Evolutionary conservation across 768 basidiomycete species (phyloP).

Genomic region (Tylopilus sp.): DNA sequence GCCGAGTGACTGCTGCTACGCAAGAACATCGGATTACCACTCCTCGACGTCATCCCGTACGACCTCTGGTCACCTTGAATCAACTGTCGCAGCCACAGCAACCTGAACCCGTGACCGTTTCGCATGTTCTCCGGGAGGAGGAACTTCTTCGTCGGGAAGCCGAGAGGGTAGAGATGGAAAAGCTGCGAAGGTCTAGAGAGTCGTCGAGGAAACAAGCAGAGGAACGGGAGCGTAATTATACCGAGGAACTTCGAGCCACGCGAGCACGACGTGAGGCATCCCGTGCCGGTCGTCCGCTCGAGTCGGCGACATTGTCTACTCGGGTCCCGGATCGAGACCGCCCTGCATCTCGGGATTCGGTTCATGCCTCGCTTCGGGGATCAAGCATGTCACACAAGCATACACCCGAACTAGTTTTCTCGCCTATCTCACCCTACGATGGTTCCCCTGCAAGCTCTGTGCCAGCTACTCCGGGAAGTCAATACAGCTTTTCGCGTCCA

Average conservation of each 20-base stretch:
- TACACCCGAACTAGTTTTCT: conserved; percentile 43
- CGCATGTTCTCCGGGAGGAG: conserved; percentile 35
- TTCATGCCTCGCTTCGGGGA: conserved; percentile 20
- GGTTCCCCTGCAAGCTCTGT: conserved; percentile 54
- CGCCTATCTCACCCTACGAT: conserved; percentile 33
- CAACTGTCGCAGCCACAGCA: conserved; percentile 9
- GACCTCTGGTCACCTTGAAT: conserved; percentile 14
- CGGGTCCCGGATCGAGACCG: conserved; percentile 32
- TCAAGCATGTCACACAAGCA: conserved; percentile 41
- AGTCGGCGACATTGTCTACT: conserved; percentile 20
- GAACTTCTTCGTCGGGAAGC: conserved; percentile 44
- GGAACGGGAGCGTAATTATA: conserved; percentile 51
- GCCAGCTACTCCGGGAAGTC: conserved; percentile 35
- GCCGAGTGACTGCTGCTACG: conserved; percentile 12
- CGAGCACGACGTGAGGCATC: conserved; percentile 57
- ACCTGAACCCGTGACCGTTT: neutral
- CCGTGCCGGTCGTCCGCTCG: conserved; percentile 42
- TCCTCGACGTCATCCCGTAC: conserved; percentile 14
- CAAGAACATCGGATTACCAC: conserved; percentile 13
- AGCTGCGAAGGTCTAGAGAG: conserved; percentile 43
- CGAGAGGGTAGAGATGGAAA: conserved; percentile 47
- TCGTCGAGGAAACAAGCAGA: conserved; percentile 37
- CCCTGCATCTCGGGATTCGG: conserved; percentile 36
- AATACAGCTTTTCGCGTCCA: conserved; percentile 44
- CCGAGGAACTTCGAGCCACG: conserved; percentile 59